Percentiles rank a stretch among this genome's conserved stretches.
phyloP scores from a whole-genome alignment of 2,329 filamentous ascomycete genomes.

The Sclerotinia nivalis region DNA sequence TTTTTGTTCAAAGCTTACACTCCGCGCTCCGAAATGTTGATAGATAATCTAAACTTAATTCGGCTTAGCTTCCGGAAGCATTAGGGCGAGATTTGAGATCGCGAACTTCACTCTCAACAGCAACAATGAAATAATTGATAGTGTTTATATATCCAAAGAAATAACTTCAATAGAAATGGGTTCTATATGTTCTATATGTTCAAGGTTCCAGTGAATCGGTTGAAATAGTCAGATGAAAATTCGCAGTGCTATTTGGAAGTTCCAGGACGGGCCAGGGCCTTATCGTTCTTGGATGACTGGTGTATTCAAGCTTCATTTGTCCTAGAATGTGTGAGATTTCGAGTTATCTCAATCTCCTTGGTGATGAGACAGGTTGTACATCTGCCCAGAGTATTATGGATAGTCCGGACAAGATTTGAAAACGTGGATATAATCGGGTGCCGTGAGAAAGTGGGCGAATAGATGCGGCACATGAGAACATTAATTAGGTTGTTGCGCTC shows the following conservation, averaged over 20 bases:
- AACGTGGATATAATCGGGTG: background rate
- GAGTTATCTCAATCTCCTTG: background rate
- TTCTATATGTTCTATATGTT: background rate
- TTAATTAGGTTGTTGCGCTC: background rate
- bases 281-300: background rate
- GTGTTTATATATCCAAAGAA: background rate
- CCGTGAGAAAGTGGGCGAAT: background rate
- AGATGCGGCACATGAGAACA: background rate
- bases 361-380: background rate
- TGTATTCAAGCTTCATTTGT: background rate
- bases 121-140: background rate
- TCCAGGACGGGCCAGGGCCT: background rate
- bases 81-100: slow-evolving; percentile 17
- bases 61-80: slow-evolving; percentile 20
- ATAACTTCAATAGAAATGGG: background rate
- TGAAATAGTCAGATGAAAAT: background rate
- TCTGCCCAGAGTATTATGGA: background rate
- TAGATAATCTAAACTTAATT: slow-evolving; percentile 19
- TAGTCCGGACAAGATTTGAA: background rate
- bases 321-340: no score
- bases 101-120: background rate
- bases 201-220: background rate
- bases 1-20: slow-evolving; percentile 24
- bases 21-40: slow-evolving; percentile 25
- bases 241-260: background rate